Evolutionary conservation across 345 rosid genomes (phyloP).

Genomic region (Gossypium arboreum): DNA sequence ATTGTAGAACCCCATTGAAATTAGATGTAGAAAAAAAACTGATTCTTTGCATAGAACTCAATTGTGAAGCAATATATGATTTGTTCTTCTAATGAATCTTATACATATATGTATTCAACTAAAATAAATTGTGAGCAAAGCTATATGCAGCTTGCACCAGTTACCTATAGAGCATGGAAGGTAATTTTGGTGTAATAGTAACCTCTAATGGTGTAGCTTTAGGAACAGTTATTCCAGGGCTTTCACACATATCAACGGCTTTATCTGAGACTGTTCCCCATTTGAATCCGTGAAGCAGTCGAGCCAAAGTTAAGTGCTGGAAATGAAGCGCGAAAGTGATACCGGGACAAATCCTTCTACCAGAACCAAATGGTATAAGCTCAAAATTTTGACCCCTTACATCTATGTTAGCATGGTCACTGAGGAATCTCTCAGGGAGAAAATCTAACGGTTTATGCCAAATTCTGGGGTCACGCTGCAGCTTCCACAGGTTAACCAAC

Average conservation of each 20-base stretch:
- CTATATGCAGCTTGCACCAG: not conserved
- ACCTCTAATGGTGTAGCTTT: conserved; percentile 47
- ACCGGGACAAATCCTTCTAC: conserved; percentile 20
- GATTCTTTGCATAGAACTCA: conserved; percentile 3
- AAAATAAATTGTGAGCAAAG: not conserved
- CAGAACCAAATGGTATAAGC: not conserved
- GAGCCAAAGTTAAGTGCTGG: conserved; percentile 35
- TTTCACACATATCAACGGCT: conserved; percentile 38
- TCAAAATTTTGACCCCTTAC: conserved; percentile 5
- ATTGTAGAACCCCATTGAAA: not conserved
- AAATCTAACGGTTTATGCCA: not conserved
- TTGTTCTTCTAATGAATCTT: not conserved
- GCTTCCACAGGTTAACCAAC: not conserved
- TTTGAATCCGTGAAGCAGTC: conserved; percentile 26
- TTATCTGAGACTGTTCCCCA: conserved; percentile 15
- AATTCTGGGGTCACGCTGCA: conserved; percentile 5
- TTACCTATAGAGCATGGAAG: conserved; percentile 6
- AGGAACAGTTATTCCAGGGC: conserved; percentile 40
- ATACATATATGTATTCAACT: not conserved
- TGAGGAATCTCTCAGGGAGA: not conserved
- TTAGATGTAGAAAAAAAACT: not conserved
- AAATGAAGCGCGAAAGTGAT: conserved; percentile 41
- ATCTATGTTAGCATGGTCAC: not conserved
- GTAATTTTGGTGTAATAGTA: conserved; percentile 38
- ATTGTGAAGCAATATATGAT: not conserved